Percentiles rank a stretch among this genome's conserved stretches.
These are phyloP conservation scores for Cryptosporidium sp. DNA, from an alignment of 169 alveolate species.

Conservation along the genomic window DNA sequence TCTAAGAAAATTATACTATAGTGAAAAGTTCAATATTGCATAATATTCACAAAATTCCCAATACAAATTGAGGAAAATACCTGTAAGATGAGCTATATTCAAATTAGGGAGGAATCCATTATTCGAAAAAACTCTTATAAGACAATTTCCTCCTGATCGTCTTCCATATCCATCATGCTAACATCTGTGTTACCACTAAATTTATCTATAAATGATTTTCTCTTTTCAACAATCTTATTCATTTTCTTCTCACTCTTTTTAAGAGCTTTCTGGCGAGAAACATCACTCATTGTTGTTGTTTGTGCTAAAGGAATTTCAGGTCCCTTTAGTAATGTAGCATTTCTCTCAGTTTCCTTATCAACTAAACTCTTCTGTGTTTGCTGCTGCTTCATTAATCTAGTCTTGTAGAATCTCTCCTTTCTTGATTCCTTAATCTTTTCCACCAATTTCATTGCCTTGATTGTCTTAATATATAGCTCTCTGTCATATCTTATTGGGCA, in stretches of 20 bases:
- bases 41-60: neutral
- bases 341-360: conserved; percentile 63
- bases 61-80: neutral
- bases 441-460: conserved; percentile 95
- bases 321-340: conserved; percentile 65
- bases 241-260: conserved; percentile 51
- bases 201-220: conserved; percentile 41
- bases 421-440: conserved; percentile 92
- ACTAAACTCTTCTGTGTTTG: conserved; percentile 64
- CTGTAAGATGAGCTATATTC: neutral
- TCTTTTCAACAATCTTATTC: conserved; percentile 59
- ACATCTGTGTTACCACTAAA: neutral
- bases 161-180: conserved; percentile 10
- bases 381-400: conserved; percentile 68
- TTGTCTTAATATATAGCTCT: conserved; percentile 93
- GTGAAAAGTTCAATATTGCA: neutral
- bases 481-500: conserved; percentile 96
- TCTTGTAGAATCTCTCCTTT: conserved; percentile 84
- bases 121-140: conserved; percentile 2
- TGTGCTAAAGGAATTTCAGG: conserved; percentile 63
- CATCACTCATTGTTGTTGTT: conserved; percentile 45
- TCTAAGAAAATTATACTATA: conserved; percentile 43
- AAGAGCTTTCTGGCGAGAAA: conserved; percentile 31
- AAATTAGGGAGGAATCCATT: neutral
- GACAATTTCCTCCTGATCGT: conserved; percentile 34